Evolutionary conservation across 495 filamentous ascomycete species (phyloP).

Genomic region (Tirmania nivea): DNA sequence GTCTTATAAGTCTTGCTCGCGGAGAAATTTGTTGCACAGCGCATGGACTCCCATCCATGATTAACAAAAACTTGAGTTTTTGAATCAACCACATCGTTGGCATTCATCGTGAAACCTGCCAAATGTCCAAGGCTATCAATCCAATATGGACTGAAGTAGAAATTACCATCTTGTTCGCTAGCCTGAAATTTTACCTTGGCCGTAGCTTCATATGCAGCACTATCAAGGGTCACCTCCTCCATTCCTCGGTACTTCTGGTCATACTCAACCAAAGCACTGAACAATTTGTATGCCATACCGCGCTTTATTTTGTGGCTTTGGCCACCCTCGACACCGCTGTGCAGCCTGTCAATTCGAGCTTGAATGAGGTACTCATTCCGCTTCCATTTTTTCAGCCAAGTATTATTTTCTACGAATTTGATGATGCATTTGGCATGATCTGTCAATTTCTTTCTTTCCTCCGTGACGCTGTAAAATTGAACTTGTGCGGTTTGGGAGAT

Average conservation of each 20-base stretch:
- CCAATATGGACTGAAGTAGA: constrained; percentile 46
- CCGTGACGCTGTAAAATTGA: constrained; percentile 24
- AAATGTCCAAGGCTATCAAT: constrained; percentile 48
- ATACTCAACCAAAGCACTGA: constrained; percentile 50
- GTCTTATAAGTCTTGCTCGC: constrained; percentile 43
- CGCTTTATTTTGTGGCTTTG: constrained; percentile 39
- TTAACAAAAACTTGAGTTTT: constrained; percentile 52
- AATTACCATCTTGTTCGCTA: constrained; percentile 36
- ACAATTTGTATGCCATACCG: constrained; percentile 58
- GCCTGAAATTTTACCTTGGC: constrained; percentile 44
- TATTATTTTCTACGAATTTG: constrained; percentile 15
- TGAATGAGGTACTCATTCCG: neutral
- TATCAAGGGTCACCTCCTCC: constrained; percentile 57
- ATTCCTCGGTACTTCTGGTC: constrained; percentile 45
- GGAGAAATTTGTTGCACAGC: constrained; percentile 41
- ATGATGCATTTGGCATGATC: constrained; percentile 32
- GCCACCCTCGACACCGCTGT: constrained; percentile 20
- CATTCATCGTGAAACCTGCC: constrained; percentile 64
- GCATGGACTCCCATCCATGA: constrained; percentile 60
- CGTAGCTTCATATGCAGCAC: constrained; percentile 46
- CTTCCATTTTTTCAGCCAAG: neutral
- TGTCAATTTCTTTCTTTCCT: constrained; percentile 24
- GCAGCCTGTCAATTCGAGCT: constrained; percentile 19
- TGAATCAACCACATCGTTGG: constrained; percentile 47
- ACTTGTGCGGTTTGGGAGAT: neutral